Evolutionary conservation across 176 grass and related monocot genomes (phyloP), one percentile per base, ranked within the genome.

Genomic region (Oryza coarctata): DNA sequence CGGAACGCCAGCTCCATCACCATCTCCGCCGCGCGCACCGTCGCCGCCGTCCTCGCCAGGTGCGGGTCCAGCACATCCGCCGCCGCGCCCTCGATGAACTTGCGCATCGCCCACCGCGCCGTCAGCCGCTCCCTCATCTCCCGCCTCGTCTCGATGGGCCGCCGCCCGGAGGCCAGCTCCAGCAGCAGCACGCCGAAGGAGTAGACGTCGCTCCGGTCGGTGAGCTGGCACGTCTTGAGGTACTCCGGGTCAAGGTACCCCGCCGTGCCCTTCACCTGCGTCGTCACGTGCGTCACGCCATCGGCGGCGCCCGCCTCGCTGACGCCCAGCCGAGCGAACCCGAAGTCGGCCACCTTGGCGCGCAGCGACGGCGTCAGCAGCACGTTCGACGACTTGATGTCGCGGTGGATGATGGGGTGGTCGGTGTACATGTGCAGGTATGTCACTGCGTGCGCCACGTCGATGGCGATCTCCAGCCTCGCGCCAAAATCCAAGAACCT

Each of bases 361-460:
- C 92, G 93, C 2, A 98, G 80, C 26, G 90, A 95, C 63, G 79
- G 40, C 6, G 93, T 98, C 68, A 98, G 88, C 52, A 98, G 89
- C 84, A 99, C 95, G 84, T 99, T 99, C 27, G 97, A 96, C 11
- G 97, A 99, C 75, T 99, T 99, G 80, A 99, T 99, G 87, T 99
- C 93, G 63, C 97, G 85, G 91, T 99, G 97, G 83, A 99, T 99
- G 85, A 96, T 96, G 27, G 96, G 93, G 82, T 88, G 79, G 82
- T 95, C 93, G 0, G 92, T 63, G 82, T 95, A 98, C 86, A 89
- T 95, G 85, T 98, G 96, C 1, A 98, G 96, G 86, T 98, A 95
- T 20, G 96, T 98, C 15, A 95, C 77, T 12, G 85, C 96, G 90
- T 98, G 96, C 20, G 96, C 93, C 2, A 98, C 93, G 73, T 98